Evolutionary conservation across 495 filamentous ascomycete genomes (phyloP), one percentile per base, ranked within the genome.

Genomic region (Xylaria telfairii): DNA sequence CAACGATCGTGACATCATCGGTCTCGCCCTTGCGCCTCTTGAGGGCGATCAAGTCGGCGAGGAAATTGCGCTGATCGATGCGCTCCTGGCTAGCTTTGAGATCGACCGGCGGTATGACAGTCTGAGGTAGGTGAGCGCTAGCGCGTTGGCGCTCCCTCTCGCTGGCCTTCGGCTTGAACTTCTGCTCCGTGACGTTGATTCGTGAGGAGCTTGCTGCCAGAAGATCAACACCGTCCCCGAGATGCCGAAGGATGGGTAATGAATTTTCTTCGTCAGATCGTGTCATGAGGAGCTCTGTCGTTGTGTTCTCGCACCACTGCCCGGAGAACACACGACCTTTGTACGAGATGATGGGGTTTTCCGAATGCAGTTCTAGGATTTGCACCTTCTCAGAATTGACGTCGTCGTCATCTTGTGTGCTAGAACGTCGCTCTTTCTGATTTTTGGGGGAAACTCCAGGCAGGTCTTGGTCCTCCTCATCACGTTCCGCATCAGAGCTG

Each of bases 231-330:
- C 83, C 78, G 49, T 86, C 77, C 39, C 78, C 77, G 41, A 87
- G 80, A 41, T 75, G 76, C 30, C 78, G 85, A 12, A 84, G 81
- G n/a, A 75, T 81, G 15, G 78, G 80, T 64, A 83, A 72, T 37
- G 76, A 65, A 9, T 32, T 28, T 7, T 81, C 80, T 34, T 70
- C 72, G 69, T 81, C 84, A 61, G 85, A 88, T 0, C 80, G 79
- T 0, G 88, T 81, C 67, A 97, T 90, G 67, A 94, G 84, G 71
- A 97, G 76, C 60, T 96, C 92, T 0, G 93, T 96, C 41, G 94
- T 94, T 3, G 95, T 85, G 68, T 92, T 91, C 56, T 90, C 85
- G 39, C 86, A 85, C 94, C 94, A 97, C 37, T 86, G 77, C 67
- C 93, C 95, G 72, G 87, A 89, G 78, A 92, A 94, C 42, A 94